A percentile compares a stretch with the other conserved stretches of the same genome.
Conservation (phyloP, 73 alveolate species). For the Paramecium pentaurelia region DNA sequence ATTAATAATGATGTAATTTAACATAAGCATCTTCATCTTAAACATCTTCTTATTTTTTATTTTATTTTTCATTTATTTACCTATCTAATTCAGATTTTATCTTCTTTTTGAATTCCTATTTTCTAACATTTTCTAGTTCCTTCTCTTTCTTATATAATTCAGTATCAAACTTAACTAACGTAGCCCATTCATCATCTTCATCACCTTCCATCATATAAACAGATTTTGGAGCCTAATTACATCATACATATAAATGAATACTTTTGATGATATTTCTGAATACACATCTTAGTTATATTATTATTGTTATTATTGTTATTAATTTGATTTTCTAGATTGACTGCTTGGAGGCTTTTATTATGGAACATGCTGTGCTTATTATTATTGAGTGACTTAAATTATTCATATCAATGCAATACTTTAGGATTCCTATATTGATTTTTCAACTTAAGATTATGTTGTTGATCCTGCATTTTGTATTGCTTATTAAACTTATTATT, state of each 20-base stretch:
- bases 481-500: conserved; percentile 4
- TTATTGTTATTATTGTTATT: neutral
- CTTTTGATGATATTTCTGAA: conserved; percentile 32
- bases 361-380: neutral
- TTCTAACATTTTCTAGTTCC: conserved; percentile 57
- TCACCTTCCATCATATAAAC: conserved; percentile 64
- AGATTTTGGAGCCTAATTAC: conserved; percentile 53
- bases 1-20: conserved; percentile 40
- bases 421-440: neutral
- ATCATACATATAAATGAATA: neutral
- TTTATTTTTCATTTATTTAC: conserved; percentile 23
- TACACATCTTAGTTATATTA: neutral
- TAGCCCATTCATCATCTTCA: conserved; percentile 66
- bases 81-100: conserved; percentile 56
- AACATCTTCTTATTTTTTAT: conserved; percentile 9
- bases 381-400: neutral
- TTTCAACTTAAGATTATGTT: neutral
- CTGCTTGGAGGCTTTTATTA: neutral
- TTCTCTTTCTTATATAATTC: conserved; percentile 57
- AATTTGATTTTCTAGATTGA: neutral
- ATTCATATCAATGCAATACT: neutral
- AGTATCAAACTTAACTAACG: conserved; percentile 59
- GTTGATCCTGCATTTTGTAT: neutral
- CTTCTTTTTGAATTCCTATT: conserved; percentile 55
- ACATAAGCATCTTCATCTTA: conserved; percentile 61